Base-by-base conservation (phyloP, 1,284 basidiomycete genomes). In the Cutaneotrichosporon sp. region DNA sequence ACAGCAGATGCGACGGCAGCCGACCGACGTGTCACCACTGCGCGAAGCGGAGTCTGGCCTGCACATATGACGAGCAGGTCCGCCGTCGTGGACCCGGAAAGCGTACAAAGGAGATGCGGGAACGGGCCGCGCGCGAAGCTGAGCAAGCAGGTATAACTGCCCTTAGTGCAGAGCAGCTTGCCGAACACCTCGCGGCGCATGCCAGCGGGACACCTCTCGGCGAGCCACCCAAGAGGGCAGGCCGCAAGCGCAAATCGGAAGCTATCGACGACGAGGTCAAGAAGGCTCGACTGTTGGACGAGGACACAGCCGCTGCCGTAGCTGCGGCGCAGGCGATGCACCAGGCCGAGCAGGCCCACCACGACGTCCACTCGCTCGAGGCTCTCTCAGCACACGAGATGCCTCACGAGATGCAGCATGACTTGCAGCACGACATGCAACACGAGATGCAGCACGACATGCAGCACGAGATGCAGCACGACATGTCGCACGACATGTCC, bases 11-110 rank as follows among this genome's bases (percentile, higher is more conserved):
- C 46, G 76, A 78, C 49, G 76, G 73, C 10, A 61, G 58, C 21
- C 71, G 73, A 11, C 73, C 72, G 1, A 72, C 70, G 0, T 78
- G 76, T 56, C 62, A 65, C 31, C 73, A 78, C 64, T 78, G 76
- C 60, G 62, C 65, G 13, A 70, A 71, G 51, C 73, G 76, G 16
- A 67, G 67, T 55, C 70, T 78, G 18, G 59, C 58, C 1, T 82
- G 81, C 65, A 72, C 76, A 3, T 82, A 80, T 69, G 81, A 82
- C 62, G 76, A 78, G 6, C 59, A 66, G 49, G 78, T 82, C 58
- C 77, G 81, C 16, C 76, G 81, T 10, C 76, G 81, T 52, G 81
- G 81, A 21, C 81, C 81, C 10, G 81, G 81, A 22, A 81, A 80
- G 72, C 78, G 79, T 31, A 81, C 81, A 50, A 81, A 81, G 70